These are phyloP conservation scores for Zygosaccharomyces rouxii DNA, from an alignment of 805 yeast species.

Conservation along the genomic window DNA sequence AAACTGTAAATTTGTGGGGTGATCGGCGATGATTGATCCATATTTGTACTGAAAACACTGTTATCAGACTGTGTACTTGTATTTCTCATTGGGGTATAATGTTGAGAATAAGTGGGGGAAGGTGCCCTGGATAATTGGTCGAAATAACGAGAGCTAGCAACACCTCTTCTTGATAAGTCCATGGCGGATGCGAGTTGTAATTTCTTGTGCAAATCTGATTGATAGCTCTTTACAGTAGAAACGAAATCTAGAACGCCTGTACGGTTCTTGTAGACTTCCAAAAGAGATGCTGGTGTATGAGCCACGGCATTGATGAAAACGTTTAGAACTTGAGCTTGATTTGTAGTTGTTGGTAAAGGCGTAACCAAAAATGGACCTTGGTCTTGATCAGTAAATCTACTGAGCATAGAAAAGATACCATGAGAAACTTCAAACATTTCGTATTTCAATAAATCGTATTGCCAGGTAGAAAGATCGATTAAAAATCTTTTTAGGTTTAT, in stretches of 20 bases:
- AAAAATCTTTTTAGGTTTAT: conserved; percentile 48
- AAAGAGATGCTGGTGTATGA: conserved; percentile 24
- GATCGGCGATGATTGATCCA: conserved; percentile 31
- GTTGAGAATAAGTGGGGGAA: conserved; percentile 30
- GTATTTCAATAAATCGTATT: conserved; percentile 37
- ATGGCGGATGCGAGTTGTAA: conserved; percentile 26
- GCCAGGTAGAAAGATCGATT: conserved; percentile 46
- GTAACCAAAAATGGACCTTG: conserved; percentile 30
- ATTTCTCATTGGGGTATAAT: conserved; percentile 33
- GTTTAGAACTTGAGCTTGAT: conserved; percentile 24
- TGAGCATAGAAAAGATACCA: conserved; percentile 30
- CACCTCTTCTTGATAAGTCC: conserved; percentile 24
- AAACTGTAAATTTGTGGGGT: conserved; percentile 34
- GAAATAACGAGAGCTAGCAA: conserved; percentile 14
- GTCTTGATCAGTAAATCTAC: conserved; percentile 30
- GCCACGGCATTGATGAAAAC: conserved; percentile 25
- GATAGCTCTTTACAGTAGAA: conserved; percentile 21
- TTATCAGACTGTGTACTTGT: conserved; percentile 32
- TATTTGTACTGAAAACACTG: conserved; percentile 28
- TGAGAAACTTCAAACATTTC: conserved; percentile 33
- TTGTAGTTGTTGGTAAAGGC: conserved; percentile 22
- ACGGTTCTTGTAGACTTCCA: conserved; percentile 26
- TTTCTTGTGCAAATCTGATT: conserved; percentile 25
- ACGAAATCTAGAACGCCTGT: conserved; percentile 24
- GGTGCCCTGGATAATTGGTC: conserved; percentile 25